Percentiles rank a stretch among this genome's conserved stretches.
phyloP scores from a whole-genome alignment of 2,329 filamentous ascomycete genomes.

The Ophidiomyces ophidiicola region DNA sequence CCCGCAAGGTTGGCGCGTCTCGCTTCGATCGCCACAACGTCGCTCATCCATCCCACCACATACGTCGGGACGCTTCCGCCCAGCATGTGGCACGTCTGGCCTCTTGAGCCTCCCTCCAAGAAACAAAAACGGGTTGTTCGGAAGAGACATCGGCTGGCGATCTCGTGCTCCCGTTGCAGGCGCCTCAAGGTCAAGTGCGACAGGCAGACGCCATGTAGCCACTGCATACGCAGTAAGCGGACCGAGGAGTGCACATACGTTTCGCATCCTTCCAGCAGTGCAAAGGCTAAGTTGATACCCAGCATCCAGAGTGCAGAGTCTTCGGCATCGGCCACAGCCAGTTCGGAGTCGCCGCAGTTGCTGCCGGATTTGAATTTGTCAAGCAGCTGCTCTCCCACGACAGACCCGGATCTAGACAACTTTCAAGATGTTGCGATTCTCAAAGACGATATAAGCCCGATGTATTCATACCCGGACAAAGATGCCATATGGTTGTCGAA shows the following conservation, averaged over 20 bases:
- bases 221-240: slow-evolving; percentile 9
- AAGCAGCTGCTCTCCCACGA: background rate
- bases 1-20: background rate
- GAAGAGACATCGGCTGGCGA: slow-evolving; percentile 8
- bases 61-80: background rate
- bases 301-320: background rate
- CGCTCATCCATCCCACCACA: background rate
- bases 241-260: slow-evolving; percentile 10
- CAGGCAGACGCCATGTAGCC: slow-evolving; percentile 10
- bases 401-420: too few species aligned
- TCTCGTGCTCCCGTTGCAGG: slow-evolving; percentile 12
- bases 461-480: slow-evolving; percentile 6
- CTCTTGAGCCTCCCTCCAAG: slow-evolving; percentile 6
- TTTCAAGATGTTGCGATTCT: background rate
- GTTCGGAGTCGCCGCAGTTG: slow-evolving; percentile 1
- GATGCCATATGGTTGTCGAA: slow-evolving; percentile 11
- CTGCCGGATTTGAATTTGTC: background rate
- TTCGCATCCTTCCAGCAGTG: background rate
- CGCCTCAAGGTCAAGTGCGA: slow-evolving; percentile 14
- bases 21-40: background rate
- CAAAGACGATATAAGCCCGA: background rate
- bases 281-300: background rate
- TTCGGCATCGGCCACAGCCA: background rate
- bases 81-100: slow-evolving; percentile 11
- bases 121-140: slow-evolving; percentile 9